Evolutionary conservation across 2,329 filamentous ascomycete genomes (phyloP).

Genomic region (Aspergillus melleus): DNA sequence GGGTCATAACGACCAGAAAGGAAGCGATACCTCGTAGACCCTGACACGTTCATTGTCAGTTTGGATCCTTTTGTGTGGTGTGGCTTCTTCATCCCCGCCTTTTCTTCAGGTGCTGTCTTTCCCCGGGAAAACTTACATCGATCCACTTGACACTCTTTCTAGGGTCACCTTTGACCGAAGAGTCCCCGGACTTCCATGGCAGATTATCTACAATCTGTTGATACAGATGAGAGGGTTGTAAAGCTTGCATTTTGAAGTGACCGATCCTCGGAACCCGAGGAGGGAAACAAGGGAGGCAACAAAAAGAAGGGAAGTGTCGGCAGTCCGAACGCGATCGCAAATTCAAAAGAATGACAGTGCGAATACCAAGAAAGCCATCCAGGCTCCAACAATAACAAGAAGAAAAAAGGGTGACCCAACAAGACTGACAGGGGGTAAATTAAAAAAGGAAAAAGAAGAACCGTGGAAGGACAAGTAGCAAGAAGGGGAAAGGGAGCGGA

Average conservation of each 20-base stretch:
- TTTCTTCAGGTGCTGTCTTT: background rate
- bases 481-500: constrained; percentile 1
- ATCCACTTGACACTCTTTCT: constrained; percentile 57
- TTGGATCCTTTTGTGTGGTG: background rate
- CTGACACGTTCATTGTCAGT: constrained; percentile 28
- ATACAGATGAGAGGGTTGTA: constrained; percentile 19
- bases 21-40: constrained; percentile 56
- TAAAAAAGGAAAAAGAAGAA: background rate
- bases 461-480: background rate
- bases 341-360: background rate
- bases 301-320: background rate
- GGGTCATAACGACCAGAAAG: constrained; percentile 54
- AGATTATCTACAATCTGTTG: constrained; percentile 21
- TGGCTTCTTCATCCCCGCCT: background rate
- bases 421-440: background rate
- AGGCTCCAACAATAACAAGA: background rate
- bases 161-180: constrained; percentile 32
- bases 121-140: constrained; percentile 49
- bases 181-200: constrained; percentile 24
- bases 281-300: constrained; percentile 5
- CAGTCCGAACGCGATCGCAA: background rate
- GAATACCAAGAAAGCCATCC: background rate
- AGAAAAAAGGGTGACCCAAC: background rate
- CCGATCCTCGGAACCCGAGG: background rate
- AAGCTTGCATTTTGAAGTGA: constrained; percentile 7